Conservation (phyloP, 163 green algal genomes). For the Smithsoniella earleae region DNA sequence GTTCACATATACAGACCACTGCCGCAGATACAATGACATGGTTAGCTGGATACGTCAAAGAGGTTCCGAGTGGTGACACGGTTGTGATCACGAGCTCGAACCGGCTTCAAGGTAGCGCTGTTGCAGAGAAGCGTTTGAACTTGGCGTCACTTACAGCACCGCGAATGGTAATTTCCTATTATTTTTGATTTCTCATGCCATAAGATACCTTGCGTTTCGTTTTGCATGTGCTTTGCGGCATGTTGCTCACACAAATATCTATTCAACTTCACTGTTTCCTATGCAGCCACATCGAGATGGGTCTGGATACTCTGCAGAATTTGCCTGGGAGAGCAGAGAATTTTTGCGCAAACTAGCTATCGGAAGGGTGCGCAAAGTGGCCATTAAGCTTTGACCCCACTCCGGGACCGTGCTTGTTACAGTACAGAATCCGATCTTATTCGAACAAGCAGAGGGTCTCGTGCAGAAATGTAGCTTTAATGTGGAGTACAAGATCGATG, state of each 20-base stretch:
- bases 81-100: slow-evolving; percentile 55
- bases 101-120: slow-evolving; percentile 34
- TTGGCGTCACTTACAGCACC: slow-evolving; percentile 77
- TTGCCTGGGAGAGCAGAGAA: slow-evolving; percentile 82
- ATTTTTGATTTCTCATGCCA: neutral
- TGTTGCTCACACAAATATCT: neutral
- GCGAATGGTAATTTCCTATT: slow-evolving; percentile 54
- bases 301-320: slow-evolving; percentile 74
- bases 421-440: neutral
- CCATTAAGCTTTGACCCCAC: slow-evolving; percentile 3
- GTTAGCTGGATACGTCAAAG: slow-evolving; percentile 79
- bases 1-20: no score
- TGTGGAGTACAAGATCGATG: slow-evolving; percentile 82
- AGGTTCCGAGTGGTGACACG: slow-evolving; percentile 75
- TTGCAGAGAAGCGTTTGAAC: slow-evolving; percentile 84
- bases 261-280: neutral
- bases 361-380: slow-evolving; percentile 60
- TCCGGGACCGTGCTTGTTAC: neutral
- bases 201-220: no score
- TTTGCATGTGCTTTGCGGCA: neutral
- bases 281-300: slow-evolving; percentile 55
- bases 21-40: no score
- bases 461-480: slow-evolving; percentile 63
- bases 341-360: slow-evolving; percentile 79
- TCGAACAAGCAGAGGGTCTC: no score